Base-by-base conservation (phyloP, 495 filamentous ascomycete genomes). In the Trichoderma asperelloides region DNA sequence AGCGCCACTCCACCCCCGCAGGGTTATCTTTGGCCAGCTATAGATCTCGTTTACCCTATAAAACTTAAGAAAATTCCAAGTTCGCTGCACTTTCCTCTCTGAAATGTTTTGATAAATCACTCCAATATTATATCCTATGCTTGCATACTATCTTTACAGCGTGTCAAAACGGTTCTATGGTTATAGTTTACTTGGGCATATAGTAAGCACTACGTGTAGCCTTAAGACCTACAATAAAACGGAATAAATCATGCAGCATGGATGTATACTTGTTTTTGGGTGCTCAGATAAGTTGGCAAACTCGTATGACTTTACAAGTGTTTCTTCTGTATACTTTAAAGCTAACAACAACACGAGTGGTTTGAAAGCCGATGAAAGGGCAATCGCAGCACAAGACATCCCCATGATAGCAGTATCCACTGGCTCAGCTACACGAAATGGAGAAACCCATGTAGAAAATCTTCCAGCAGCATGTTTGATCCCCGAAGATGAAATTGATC, bases 331-430 rank as follows among this genome's bases (percentile, higher is more conserved):
- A 7, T 3, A 39, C 40, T 39, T 47, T 5, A 7, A 23, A 65
- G 64, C 64, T 65, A 65, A 65, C n/a, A 15, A 47, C 15, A 27
- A 47, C 33, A n/a, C n/a, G n/a, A 65, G 64, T 49, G 64, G 64
- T 49, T 47, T 65, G 49, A 65, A 65, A 65, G 64, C 64, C 64
- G 64, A 65, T 27, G 64, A 65, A 47, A 65, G 40, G n/a, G 64
- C 64, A 30, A 21, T 66, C 9, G 43, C 41, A 55, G 64, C 64
- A 39, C 41, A 49, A 12, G 40, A 66, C 7, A 41, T 51, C n/a
- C 64, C 41, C 18, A 41, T 66, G 11, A 30, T 41, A 49, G 30
- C 25, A 25, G 64, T 30, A 2, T 55, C 41, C 23, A 66, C 41
- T 39, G 64, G 41, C 2, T 66, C 23, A 41, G 41, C 64, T 16